These are phyloP conservation scores for Plenodomus lindquistii DNA, from an alignment of 2,329 filamentous ascomycete genomes.

Conservation along the genomic window DNA sequence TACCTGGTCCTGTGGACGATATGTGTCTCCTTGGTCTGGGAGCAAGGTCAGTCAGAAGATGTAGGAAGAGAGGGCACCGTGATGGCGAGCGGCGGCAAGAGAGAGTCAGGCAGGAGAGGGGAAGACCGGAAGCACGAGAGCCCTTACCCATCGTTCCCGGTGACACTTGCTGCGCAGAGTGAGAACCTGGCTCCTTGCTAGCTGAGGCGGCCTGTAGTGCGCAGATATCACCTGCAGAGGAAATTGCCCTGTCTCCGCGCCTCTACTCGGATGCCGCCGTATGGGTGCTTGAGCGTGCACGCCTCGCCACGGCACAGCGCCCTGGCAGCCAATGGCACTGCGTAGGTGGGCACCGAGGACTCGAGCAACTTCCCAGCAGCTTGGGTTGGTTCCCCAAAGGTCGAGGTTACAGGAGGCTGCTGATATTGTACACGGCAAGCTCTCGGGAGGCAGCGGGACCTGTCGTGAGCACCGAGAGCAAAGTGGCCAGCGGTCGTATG, in stretches of 20 bases:
- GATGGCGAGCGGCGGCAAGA: conserved; percentile 25
- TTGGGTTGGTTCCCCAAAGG: conserved; percentile 23
- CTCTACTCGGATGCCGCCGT: conserved; percentile 32
- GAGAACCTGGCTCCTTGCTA: conserved; percentile 30
- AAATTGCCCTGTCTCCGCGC: conserved; percentile 36
- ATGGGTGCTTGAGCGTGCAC: conserved; percentile 32
- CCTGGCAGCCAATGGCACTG: conserved; percentile 30
- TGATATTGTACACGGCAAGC: too few species aligned
- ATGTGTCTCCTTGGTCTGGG: conserved; percentile 27
- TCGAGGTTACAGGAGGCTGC: too few species aligned
- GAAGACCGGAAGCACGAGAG: conserved; percentile 20
- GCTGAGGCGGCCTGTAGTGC: conserved; percentile 37
- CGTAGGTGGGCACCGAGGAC: conserved; percentile 26
- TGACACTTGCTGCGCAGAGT: conserved; percentile 35
- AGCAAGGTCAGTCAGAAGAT: conserved; percentile 25
- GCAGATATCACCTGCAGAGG: conserved; percentile 37
- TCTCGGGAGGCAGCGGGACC: conserved; percentile 15
- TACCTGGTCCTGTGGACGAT: conserved; percentile 29
- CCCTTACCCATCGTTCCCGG: conserved; percentile 33
- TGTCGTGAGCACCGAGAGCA: conserved; percentile 5
- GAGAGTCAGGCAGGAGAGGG: conserved; percentile 18
- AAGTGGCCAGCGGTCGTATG: conserved; percentile 1
- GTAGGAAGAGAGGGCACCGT: conserved; percentile 24
- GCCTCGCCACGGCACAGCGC: conserved; percentile 32
- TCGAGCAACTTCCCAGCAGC: conserved; percentile 25